A percentile compares a stretch with the other conserved stretches of the same genome.
Evolutionary conservation across 345 rosid species (phyloP).

Genomic region (Hypericum perforatum): DNA sequence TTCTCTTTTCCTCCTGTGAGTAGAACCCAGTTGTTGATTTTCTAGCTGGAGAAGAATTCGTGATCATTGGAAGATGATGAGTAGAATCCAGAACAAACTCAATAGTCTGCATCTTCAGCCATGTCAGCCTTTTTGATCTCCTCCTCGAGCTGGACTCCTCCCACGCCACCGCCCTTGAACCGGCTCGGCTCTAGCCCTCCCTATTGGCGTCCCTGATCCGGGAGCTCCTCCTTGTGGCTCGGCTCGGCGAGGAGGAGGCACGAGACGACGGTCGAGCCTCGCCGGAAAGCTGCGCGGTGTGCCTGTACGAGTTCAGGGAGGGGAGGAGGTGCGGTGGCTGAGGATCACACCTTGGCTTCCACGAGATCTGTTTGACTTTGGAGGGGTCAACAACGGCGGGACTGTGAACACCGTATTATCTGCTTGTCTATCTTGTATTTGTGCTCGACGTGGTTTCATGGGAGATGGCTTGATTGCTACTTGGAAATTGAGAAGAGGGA

Average conservation of each 20-base stretch:
- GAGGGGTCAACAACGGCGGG: too few species aligned
- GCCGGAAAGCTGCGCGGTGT: slow-evolving; percentile 75
- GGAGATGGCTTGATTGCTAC: slow-evolving; percentile 7
- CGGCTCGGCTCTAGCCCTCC: slow-evolving; percentile 23
- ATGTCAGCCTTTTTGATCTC: slow-evolving; percentile 67
- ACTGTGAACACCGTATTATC: slow-evolving; percentile 3
- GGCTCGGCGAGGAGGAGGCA: slow-evolving; percentile 31
- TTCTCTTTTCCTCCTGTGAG: background rate
- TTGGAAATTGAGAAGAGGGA: slow-evolving; percentile 7
- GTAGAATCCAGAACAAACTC: too few species aligned
- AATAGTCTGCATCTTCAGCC: slow-evolving; percentile 28
- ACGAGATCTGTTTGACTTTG: too few species aligned
- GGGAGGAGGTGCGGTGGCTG: slow-evolving; percentile 71
- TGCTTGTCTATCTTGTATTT: slow-evolving; percentile 1
- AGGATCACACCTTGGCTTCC: too few species aligned
- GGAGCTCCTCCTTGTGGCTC: slow-evolving; percentile 62
- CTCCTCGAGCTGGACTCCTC: slow-evolving; percentile 29
- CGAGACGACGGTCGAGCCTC: slow-evolving; percentile 30
- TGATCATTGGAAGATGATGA: too few species aligned
- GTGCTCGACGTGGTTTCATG: slow-evolving; percentile 8
- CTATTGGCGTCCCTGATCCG: slow-evolving; percentile 66
- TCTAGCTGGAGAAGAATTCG: background rate
- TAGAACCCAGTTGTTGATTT: background rate
- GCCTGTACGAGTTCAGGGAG: slow-evolving; percentile 63
- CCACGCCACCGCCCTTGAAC: background rate